A percentile compares a stretch with the other conserved stretches of the same genome.
phyloP scores from a whole-genome alignment of 306 rosid genomes.

The Corylus avellana region DNA sequence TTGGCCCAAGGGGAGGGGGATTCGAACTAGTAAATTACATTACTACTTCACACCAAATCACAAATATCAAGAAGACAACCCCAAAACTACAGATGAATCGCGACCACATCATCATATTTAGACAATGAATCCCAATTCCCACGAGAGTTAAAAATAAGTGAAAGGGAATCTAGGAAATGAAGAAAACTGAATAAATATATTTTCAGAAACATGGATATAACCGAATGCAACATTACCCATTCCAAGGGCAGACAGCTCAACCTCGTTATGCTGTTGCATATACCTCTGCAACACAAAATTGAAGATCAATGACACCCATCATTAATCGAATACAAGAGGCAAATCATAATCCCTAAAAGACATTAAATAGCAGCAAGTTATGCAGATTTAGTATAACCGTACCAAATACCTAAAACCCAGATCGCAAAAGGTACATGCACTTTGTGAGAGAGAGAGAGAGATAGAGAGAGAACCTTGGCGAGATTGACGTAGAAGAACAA shows the following conservation, averaged over 20 bases:
- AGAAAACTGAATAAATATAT: not conserved
- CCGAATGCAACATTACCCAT: constrained; percentile 42
- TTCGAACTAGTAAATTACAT: not conserved
- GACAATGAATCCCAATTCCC: too few relatives aligned
- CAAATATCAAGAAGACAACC: not conserved
- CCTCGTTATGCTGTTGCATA: constrained; percentile 64
- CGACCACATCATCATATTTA: not conserved
- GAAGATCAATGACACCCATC: not conserved
- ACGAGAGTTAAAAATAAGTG: not conserved
- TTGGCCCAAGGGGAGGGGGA: too few relatives aligned
- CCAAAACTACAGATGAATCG: not conserved
- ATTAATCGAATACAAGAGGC: not conserved
- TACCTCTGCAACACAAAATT: constrained; percentile 42
- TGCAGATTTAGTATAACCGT: not conserved
- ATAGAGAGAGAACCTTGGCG: constrained; percentile 44
- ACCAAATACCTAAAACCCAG: not conserved
- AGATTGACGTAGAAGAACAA: constrained; percentile 66
- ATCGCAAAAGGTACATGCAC: not conserved
- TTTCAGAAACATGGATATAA: not conserved
- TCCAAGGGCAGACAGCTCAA: constrained; percentile 71
- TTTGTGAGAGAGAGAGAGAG: not conserved
- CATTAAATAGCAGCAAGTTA: not conserved
- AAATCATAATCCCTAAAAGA: not conserved
- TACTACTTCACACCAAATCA: not conserved
- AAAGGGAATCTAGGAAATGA: not conserved